Conservation (phyloP, 2,329 filamentous ascomycete genomes). For the Fusarium sp. region DNA sequence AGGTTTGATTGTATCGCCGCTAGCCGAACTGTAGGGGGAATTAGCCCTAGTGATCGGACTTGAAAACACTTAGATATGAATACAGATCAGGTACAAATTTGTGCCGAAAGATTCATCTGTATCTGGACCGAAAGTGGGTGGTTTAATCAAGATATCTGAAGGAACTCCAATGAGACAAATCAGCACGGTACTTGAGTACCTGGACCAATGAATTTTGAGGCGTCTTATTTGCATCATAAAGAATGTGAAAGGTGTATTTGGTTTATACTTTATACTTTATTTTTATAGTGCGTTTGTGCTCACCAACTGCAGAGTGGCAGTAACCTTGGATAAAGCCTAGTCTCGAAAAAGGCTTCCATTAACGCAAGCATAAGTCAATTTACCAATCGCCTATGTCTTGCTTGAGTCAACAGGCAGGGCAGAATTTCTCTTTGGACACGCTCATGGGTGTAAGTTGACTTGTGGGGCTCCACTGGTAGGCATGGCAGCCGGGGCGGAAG, state of each 20-base stretch:
- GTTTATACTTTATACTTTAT: not conserved
- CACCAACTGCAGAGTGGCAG: not conserved
- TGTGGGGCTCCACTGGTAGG: not conserved
- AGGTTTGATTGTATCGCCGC: not conserved
- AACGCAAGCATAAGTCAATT: not conserved
- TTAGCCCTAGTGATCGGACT: not conserved
- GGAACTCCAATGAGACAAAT: not conserved
- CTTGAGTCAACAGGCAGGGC: not conserved
- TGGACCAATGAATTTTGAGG: not conserved
- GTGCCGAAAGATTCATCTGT: not conserved
- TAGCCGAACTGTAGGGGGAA: not conserved
- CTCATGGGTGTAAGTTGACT: not conserved
- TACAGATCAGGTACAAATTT: not conserved
- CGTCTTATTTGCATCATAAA: not conserved
- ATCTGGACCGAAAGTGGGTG: not conserved
- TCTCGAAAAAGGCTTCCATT: not conserved
- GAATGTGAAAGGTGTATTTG: not conserved
- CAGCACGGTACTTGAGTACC: not conserved
- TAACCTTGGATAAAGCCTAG: not conserved
- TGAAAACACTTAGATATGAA: not conserved
- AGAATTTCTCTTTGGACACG: not conserved
- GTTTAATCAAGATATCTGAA: not conserved
- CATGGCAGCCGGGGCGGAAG: constrained; percentile 13
- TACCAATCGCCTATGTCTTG: not conserved
- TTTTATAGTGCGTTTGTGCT: not conserved